Evolutionary conservation across 768 basidiomycete species (phyloP), one percentile per base, ranked within the genome.

Genomic region (Agrocybe praecox): DNA sequence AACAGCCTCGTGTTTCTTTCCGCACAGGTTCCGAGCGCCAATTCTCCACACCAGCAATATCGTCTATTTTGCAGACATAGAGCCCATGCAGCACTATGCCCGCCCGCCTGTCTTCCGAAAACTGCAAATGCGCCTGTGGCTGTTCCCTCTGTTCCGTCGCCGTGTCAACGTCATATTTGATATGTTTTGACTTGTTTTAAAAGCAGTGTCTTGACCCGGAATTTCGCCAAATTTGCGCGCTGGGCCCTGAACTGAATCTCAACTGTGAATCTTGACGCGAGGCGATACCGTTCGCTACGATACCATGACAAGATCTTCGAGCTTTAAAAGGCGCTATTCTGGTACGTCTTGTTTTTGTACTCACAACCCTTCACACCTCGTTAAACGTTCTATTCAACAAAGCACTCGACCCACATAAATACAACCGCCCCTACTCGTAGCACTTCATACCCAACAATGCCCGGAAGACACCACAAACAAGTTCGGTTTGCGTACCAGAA

Each of bases 401-500:
- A 29, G 26, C 26, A 4, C 4, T 9, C 26, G 9, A 29, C 26
- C 5, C 9, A 29, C 26, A 29, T 9, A 29, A 29, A 29, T 29
- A 4, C 26, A 29, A 29, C 5, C 26, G 9, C 9, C 12, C n/a
- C 36, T 15, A 15, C 36, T 40, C 36, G 12, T n/a, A 40, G 12
- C 36, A 40, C 5, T 29, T 21, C 21, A 18, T 45, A 6, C 45
- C 8, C 18, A 49, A 26, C 42, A 34, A 60, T 60, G 59, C 59
- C 59, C 14, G 55, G 50, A 15, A 52, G 51, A 15, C 46, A 52
- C 46, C 11, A 34, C 11, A 60, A 62, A 47, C 58, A 61, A 53
- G 70, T 72, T 15, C 69, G 68, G 8, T 72, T 72, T 29, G 63
- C 68, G 6, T 57, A 61, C 46, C 59, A 62, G 26, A 62, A 64